Conservation (phyloP, 2,329 filamentous ascomycete species). For the Macrophomina phaseolina region DNA sequence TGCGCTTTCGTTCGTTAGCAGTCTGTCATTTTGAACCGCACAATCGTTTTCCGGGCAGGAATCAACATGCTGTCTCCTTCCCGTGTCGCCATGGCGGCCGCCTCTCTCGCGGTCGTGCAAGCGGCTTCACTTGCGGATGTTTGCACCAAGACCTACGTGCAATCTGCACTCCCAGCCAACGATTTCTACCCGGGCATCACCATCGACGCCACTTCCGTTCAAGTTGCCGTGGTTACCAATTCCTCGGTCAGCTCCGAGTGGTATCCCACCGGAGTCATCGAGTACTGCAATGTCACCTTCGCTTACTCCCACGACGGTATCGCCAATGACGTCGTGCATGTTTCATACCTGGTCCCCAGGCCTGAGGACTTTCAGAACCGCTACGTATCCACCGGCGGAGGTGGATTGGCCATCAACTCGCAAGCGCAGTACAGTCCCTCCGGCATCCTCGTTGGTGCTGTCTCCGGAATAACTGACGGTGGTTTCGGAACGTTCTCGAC, state of each 20-base stretch:
- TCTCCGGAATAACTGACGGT: conserved; percentile 56
- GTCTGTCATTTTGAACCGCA: too few species aligned
- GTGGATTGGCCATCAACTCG: conserved; percentile 54
- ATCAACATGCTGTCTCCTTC: not conserved
- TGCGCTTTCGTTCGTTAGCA: not conserved
- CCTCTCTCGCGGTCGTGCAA: not conserved
- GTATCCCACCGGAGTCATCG: conserved; percentile 35
- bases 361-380: conserved; percentile 53
- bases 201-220: conserved; percentile 49
- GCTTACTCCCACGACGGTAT: conserved; percentile 52
- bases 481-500: conserved; percentile 57
- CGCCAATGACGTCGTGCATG: conserved; percentile 31
- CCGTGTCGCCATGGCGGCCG: not conserved
- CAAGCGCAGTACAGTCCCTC: conserved; percentile 42
- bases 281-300: conserved; percentile 56
- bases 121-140: not conserved
- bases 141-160: not conserved
- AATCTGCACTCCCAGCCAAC: not conserved
- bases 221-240: conserved; percentile 44
- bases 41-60: too few species aligned
- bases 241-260: conserved; percentile 37
- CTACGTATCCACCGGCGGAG: conserved; percentile 54
- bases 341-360: conserved; percentile 53
- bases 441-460: conserved; percentile 54
- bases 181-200: conserved; percentile 37